Evolutionary conservation across 768 basidiomycete genomes (phyloP).

Genomic region (Naematelia aurantialba): DNA sequence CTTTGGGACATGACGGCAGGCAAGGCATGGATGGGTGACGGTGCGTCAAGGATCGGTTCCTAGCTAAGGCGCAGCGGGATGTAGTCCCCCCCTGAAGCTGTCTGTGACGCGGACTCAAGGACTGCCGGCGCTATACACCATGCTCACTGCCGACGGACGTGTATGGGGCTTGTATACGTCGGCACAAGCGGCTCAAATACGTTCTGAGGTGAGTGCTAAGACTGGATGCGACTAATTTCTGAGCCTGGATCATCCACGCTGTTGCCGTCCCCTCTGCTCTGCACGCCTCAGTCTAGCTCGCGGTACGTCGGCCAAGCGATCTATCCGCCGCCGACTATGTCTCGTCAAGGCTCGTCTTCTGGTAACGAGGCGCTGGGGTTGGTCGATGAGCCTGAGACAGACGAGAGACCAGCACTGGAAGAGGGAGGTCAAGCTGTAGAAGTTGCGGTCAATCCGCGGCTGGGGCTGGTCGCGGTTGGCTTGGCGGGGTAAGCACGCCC

Average conservation of each 20-base stretch:
- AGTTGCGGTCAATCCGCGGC: constrained; percentile 70
- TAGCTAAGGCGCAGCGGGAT: neutral
- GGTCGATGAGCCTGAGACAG: constrained; percentile 11
- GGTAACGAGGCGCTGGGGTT: constrained; percentile 14
- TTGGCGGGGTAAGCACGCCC: constrained; percentile 59
- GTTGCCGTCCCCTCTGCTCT: neutral
- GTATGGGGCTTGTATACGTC: constrained; percentile 32
- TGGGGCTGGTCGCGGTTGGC: constrained; percentile 78
- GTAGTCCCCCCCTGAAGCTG: constrained; percentile 13
- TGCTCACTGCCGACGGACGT: constrained; percentile 28
- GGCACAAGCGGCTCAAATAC: constrained; percentile 11
- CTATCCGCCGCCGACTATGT: neutral
- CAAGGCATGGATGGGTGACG: constrained; percentile 24
- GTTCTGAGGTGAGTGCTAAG: constrained; percentile 4
- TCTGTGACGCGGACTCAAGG: constrained; percentile 23
- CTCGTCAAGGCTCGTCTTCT: neutral
- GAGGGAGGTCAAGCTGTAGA: constrained; percentile 31
- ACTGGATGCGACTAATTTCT: neutral
- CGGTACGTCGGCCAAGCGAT: neutral
- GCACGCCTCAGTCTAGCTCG: neutral
- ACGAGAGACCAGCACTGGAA: constrained; percentile 11
- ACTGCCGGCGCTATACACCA: constrained; percentile 27
- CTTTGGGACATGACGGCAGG: constrained; percentile 32
- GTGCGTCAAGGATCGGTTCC: constrained; percentile 2
- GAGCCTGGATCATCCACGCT: constrained; percentile 2